Base-by-base conservation (phyloP, 345 rosid species). In the Noccaea bulbosa region DNA sequence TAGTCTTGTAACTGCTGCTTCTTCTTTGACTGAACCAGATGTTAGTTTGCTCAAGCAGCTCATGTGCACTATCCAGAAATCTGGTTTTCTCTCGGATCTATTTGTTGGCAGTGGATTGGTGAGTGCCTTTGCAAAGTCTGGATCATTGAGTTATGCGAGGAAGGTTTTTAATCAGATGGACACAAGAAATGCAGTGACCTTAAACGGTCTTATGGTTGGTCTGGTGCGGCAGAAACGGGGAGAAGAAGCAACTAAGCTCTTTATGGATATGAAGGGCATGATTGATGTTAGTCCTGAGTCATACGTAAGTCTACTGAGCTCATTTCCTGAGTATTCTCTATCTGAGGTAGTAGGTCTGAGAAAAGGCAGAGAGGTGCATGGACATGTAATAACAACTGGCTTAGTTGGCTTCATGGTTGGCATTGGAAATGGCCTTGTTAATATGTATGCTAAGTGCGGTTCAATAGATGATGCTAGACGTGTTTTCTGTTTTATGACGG, bases 161-260 rank as follows among this genome's bases (percentile, higher is more conserved):
- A 80, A 75, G 71, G 78, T 88, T 71, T 84, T 88, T 76, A 72
- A 74, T 78, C 85, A 80, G 81, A 82, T 90, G 96, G 81, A 71
- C 56, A 57, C 62, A 47, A 83, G 77, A 79, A 93, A 90, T 69
- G 91, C 81, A 1, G 88, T 90, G 70, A 84, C 93, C 30, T 53
- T 90, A 86, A 88, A 93, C 57, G 93, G 96, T 22, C 67, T 93
- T 74, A 90, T 93, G 92, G 89, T 83, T 81, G 98, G 96, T 80
- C 74, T 93, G 65, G 88, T 83, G 52, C 69, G 84, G 63, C 87
- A 83, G 80, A 86, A 74, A 68, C 40, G 54, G 15, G 98, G 93
- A 70, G 92, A 93, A 74, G 90, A 83, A 77, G 96, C 93, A 66
- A 66, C 81, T 47, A 78, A 78, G 67, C 80, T 88, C 61, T 93